Conservation (phyloP, 768 basidiomycete species). For the Termitomyces sp. region DNA sequence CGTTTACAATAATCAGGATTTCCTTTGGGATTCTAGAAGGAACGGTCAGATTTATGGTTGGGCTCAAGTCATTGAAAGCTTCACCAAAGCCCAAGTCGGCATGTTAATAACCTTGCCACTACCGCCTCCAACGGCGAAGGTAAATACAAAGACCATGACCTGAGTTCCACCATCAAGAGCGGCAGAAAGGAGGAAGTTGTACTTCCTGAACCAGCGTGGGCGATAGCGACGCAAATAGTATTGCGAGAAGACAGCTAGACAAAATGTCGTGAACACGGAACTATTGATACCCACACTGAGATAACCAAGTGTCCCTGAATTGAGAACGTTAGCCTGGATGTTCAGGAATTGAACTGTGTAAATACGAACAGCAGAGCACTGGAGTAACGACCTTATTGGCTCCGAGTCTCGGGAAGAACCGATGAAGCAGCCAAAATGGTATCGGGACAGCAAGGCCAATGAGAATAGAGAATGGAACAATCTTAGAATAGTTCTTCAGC, state of each 20-base stretch:
- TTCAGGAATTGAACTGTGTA: too few species aligned
- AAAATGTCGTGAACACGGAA: constrained; percentile 43
- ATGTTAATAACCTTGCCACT: constrained; percentile 24
- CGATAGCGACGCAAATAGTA: constrained; percentile 39
- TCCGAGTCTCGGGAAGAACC: constrained; percentile 41
- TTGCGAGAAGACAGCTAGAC: constrained; percentile 44
- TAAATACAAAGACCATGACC: constrained; percentile 44
- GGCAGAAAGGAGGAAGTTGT: constrained; percentile 50
- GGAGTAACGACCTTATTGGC: constrained; percentile 43
- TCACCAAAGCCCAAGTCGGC: constrained; percentile 37
- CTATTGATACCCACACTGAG: constrained; percentile 58
- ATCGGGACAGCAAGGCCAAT: constrained; percentile 47
- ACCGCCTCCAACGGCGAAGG: constrained; percentile 43
- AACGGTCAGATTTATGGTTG: neutral
- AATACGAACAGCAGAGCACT: constrained; percentile 30
- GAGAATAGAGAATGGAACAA: constrained; percentile 39
- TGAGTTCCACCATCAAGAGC: constrained; percentile 50
- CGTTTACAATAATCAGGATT: constrained; percentile 24
- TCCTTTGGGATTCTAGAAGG: constrained; percentile 18
- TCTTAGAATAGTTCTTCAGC: constrained; percentile 21
- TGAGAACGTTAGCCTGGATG: neutral
- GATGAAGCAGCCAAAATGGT: constrained; percentile 49
- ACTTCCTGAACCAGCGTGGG: constrained; percentile 46
- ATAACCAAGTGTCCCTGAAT: constrained; percentile 31
- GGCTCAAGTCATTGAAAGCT: constrained; percentile 6